Base-by-base conservation (phyloP, 2,329 filamentous ascomycete genomes). In the Teratosphaeriaceae sp. region DNA sequence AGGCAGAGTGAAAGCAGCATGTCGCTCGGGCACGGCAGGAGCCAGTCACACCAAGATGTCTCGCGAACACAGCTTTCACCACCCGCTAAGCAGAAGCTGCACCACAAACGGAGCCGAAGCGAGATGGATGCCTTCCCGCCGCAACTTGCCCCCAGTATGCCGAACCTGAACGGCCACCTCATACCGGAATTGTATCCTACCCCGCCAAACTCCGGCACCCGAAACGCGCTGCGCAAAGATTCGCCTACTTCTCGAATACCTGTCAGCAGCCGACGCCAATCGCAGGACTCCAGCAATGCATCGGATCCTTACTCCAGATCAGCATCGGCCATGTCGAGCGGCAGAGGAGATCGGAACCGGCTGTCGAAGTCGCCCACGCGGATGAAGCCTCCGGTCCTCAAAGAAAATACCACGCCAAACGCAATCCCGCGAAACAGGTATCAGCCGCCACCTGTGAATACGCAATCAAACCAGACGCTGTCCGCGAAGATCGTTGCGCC, bases 401-500 rank as follows among this genome's bases (percentile, higher is more conserved):
- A 56, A 44, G 56, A 60, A 38, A 62, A 61, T 40, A 40, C 42
- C 16, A 49, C 49, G 35, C 38, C 56, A 3, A 33, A 48, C 62
- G 40, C 47, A 19, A 41, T 47, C 18, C 49, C 55, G 8, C 51
- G 51, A 41, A 56, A 49, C 45, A 53, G 68, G 65, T 57, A 67
- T 55, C 48, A 61, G 42, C 49, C 54, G n/a, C 56, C 58, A 11
- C 46, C 52, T 9, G 41, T 59, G 9, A 40, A 47, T 47, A 45
- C 62, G 12, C 36, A 48, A 12, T 43, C 45, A 12, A 53, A 51
- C 27, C 58, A 59, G 33, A 56, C 53, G 16, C 54, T 92, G 11
- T 81, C 84, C 53, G 85, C 85, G 29, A 86, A 85, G 60, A 85
- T 92, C 51, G 77, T 83, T 44, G 71, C 78, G 24, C 79, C 85